A percentile compares a stretch with the other conserved stretches of the same genome.
phyloP scores from a whole-genome alignment of 306 rosid genomes.

The Oemleria cerasiformis region DNA sequence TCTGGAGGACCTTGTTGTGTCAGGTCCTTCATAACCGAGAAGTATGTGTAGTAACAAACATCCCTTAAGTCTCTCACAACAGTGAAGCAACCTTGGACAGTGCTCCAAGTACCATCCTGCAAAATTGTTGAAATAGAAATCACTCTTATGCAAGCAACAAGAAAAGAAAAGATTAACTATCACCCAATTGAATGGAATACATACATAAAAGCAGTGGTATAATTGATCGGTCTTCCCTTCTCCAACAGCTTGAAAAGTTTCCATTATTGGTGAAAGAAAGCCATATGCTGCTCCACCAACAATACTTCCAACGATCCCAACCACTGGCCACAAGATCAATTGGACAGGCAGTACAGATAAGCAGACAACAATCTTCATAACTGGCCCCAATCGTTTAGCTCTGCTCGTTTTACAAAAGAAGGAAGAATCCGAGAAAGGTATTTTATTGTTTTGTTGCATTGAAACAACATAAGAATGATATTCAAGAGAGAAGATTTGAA shows the following conservation, averaged over 20 bases:
- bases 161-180: slow-evolving; percentile 17
- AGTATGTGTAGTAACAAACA: slow-evolving; percentile 72
- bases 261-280: slow-evolving; percentile 62
- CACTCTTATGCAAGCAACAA: slow-evolving; percentile 22
- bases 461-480: slow-evolving; percentile 18
- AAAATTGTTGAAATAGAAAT: slow-evolving; percentile 23
- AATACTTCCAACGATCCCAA: slow-evolving; percentile 76
- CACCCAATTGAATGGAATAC: slow-evolving; percentile 24
- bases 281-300: slow-evolving; percentile 85
- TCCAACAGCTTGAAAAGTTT: slow-evolving; percentile 82
- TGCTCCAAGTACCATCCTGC: slow-evolving; percentile 88
- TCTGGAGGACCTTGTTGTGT: slow-evolving; percentile 46
- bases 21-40: slow-evolving; percentile 75
- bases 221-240: slow-evolving; percentile 66
- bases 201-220: slow-evolving; percentile 70
- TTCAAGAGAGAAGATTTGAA: slow-evolving; percentile 10
- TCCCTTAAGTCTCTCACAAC: slow-evolving; percentile 75
- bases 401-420: slow-evolving; percentile 35
- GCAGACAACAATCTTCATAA: slow-evolving; percentile 69
- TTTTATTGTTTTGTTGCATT: background rate
- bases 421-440: background rate
- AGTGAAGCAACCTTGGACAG: slow-evolving; percentile 50
- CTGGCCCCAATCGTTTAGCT: slow-evolving; percentile 69
- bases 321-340: slow-evolving; percentile 61
- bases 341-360: slow-evolving; percentile 55